Evolutionary conservation across 2,329 filamentous ascomycete genomes (phyloP).

Genomic region (Fusarium sulawesiense): DNA sequence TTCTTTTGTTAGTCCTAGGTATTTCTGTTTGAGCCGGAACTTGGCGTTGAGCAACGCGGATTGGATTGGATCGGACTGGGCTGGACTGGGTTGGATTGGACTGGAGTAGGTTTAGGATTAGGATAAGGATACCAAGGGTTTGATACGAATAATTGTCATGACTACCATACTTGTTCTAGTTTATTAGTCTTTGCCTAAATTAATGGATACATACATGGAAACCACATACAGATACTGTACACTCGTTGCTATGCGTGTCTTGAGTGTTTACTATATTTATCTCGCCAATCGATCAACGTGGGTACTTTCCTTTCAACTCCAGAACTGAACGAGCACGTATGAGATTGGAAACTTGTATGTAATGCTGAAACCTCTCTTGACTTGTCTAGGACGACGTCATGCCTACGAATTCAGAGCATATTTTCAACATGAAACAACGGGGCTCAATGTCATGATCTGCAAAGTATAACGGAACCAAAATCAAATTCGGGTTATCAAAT

Average conservation of each 20-base stretch:
- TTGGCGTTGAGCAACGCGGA: constrained; percentile 15
- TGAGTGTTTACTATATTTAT: constrained; percentile 10
- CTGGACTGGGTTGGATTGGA: background rate
- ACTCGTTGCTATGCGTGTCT: background rate
- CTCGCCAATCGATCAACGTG: constrained; percentile 7
- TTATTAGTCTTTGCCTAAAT: constrained; percentile 1
- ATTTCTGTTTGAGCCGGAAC: constrained; percentile 17
- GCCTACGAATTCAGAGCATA: constrained; percentile 11
- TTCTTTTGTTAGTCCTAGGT: background rate
- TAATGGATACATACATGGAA: constrained; percentile 12
- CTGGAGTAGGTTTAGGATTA: constrained; percentile 12
- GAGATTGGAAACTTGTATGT: constrained; percentile 2
- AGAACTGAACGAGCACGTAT: background rate
- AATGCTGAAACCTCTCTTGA: background rate
- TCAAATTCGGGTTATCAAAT: constrained; percentile 5
- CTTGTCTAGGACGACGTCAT: constrained; percentile 30
- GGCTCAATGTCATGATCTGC: constrained; percentile 31
- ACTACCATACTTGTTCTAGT: background rate
- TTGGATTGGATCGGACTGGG: background rate
- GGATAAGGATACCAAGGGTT: constrained; percentile 1
- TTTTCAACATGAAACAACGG: constrained; percentile 29
- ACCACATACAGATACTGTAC: constrained; percentile 10
- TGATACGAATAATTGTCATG: constrained; percentile 6
- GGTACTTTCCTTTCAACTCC: background rate
- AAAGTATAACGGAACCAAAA: constrained; percentile 7